Percentiles rank a stretch among this genome's conserved stretches.
Conservation (phyloP, 1,139 yeast species). For the Scheffersomyces lignicola region DNA sequence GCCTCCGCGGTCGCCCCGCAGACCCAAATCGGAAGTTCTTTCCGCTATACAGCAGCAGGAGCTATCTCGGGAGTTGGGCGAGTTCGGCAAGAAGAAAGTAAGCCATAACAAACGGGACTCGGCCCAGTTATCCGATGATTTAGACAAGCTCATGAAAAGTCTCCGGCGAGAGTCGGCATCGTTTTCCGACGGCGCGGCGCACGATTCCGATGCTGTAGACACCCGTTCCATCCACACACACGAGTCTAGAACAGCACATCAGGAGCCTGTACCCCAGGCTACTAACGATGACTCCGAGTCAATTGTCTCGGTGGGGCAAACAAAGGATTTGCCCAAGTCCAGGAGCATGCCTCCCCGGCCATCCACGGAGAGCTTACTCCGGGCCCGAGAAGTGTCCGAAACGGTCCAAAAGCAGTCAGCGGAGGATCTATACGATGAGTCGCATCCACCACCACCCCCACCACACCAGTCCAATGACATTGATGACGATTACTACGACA, state of each 20-base stretch:
- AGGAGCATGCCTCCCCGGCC: constrained; percentile 42
- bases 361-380: constrained; percentile 26
- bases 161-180: neutral
- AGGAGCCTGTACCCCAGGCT: too few relatives aligned
- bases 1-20: constrained; percentile 42
- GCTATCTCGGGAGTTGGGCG: constrained; percentile 16
- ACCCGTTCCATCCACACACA: constrained; percentile 2
- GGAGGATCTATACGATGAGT: neutral
- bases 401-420: constrained; percentile 9
- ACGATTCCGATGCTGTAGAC: neutral
- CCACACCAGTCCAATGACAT: constrained; percentile 10
- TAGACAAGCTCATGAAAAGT: constrained; percentile 37
- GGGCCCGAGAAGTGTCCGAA: constrained; percentile 34
- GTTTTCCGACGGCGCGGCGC: neutral
- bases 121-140: constrained; percentile 34
- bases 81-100: constrained; percentile 5
- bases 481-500: constrained; percentile 41
- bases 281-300: too few relatives aligned
- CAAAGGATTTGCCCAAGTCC: neutral
- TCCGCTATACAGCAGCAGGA: constrained; percentile 9
- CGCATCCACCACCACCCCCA: constrained; percentile 2
- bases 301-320: too few relatives aligned
- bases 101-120: constrained; percentile 15
- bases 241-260: too few relatives aligned
- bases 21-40: constrained; percentile 39